A percentile compares a stretch with the other conserved stretches of the same genome.
phyloP scores from a whole-genome alignment of 208 protist genomes.

The Leishmania amazonensis region DNA sequence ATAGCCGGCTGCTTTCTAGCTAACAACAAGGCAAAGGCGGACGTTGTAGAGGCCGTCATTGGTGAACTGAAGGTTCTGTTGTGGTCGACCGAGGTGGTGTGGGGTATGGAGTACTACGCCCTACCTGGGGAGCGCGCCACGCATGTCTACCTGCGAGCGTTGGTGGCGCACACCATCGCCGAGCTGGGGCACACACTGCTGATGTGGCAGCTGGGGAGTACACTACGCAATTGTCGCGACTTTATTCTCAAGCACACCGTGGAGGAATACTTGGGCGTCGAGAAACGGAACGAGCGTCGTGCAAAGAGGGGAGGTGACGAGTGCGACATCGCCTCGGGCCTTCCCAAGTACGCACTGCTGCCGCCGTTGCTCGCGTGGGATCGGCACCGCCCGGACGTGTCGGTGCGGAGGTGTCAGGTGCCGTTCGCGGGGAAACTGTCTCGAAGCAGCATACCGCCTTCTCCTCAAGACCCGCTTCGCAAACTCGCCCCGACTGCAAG shows the following conservation, averaged over 20 bases:
- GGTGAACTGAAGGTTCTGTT: slow-evolving; percentile 81
- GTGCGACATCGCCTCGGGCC: slow-evolving; percentile 21
- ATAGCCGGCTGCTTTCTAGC: slow-evolving; percentile 52
- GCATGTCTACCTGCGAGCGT: slow-evolving; percentile 44
- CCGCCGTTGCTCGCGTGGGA: slow-evolving; percentile 39
- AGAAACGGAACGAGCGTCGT: neutral
- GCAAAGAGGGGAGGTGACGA: neutral
- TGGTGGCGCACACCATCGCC: slow-evolving; percentile 69
- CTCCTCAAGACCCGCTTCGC: slow-evolving; percentile 8
- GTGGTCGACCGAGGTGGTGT: slow-evolving; percentile 54
- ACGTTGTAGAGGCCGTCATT: slow-evolving; percentile 84
- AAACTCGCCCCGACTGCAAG: slow-evolving; percentile 1
- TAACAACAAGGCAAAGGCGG: slow-evolving; percentile 83
- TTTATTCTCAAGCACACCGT: slow-evolving; percentile 20
- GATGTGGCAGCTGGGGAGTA: slow-evolving; percentile 72
- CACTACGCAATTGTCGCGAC: slow-evolving; percentile 37
- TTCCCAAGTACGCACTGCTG: slow-evolving; percentile 36
- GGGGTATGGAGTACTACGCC: slow-evolving; percentile 35
- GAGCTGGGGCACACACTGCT: slow-evolving; percentile 83
- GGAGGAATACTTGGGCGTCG: slow-evolving; percentile 2
- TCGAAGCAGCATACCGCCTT: neutral
- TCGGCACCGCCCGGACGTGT: neutral
- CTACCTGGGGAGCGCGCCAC: slow-evolving; percentile 22
- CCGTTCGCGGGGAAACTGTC: neutral
- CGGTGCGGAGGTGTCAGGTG: neutral